Evolutionary conservation across 2,329 filamentous ascomycete species (phyloP), one percentile per base, ranked within the genome.

Genomic region (Aureobasidium leucospermi): DNA sequence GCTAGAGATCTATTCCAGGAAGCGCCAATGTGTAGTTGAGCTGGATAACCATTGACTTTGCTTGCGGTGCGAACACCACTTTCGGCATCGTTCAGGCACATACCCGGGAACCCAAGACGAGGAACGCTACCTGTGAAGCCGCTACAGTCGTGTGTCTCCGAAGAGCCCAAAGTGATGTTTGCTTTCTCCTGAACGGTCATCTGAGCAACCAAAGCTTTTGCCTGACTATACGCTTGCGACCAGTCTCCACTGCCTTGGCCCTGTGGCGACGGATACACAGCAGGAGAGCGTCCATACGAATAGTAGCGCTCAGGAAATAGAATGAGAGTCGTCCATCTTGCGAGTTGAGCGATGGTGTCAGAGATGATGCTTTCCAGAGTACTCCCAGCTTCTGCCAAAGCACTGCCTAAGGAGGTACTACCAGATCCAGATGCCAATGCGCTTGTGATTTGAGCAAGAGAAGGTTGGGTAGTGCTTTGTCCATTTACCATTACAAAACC

Each of bases 21-120:
- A 16, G 74, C 72, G 2, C 70, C 75, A 0, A 71, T 70, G n/a
- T 70, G 64, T 6, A 77, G 53, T 4, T 69, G 66, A 34, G 73
- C 70, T 9, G 74, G 68, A 60, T 73, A 76, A 8, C 71, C 72
- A 53, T 68, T 74, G 7, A 70, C 68, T 29, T 59, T 58, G 13
- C 67, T 64, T 58, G 65, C 56, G 61, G 68, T 68, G 23, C 70
- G 66, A 57, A 75, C 65, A 38, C 71, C 66, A 47, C 71, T 67
- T 34, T 71, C 68, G 7, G 70, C 74, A 61, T 76, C 75, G 16
- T 73, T 69, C 2, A 76, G 64, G 56, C 75, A 77, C 4, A 77
- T 65, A 13, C 73, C 73, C 11, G 65, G 69, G 64, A 74, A 76
- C 29, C 71, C 71, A 10, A 76, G 66, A 7, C 73, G 65, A 11